A percentile compares a stretch with the other conserved stretches of the same genome.
These are phyloP conservation scores for Ramaria rubella DNA, from an alignment of 768 basidiomycete species.

Conservation along the genomic window DNA sequence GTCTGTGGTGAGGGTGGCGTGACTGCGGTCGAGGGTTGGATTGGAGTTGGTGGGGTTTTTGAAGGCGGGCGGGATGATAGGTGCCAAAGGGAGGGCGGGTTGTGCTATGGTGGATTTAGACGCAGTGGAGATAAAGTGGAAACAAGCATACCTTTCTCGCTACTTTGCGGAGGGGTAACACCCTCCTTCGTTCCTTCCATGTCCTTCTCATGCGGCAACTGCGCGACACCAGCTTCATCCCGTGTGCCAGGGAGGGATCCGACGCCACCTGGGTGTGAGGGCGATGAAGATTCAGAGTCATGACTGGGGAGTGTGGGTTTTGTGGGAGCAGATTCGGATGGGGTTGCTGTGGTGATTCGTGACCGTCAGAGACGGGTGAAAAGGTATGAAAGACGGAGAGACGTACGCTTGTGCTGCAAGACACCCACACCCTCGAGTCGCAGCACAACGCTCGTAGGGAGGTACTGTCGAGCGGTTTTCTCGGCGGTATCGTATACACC, in stretches of 20 bases:
- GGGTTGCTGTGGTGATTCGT: too few species aligned
- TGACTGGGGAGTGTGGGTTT: not conserved
- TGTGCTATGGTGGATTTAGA: not conserved
- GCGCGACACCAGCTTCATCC: constrained; percentile 41
- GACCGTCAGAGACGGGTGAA: too few species aligned
- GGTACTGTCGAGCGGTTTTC: constrained; percentile 4
- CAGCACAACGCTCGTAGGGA: not conserved
- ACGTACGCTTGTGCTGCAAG: not conserved
- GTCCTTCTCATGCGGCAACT: constrained; percentile 41
- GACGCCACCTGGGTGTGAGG: not conserved
- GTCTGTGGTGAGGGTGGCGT: too few species aligned
- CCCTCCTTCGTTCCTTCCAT: not conserved
- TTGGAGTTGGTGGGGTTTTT: not conserved
- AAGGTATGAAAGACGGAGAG: not conserved
- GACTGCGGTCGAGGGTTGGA: not conserved
- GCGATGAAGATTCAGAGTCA: not conserved
- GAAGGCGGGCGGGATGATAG: not conserved
- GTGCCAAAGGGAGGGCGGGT: not conserved
- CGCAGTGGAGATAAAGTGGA: not conserved
- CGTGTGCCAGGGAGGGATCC: constrained; percentile 41
- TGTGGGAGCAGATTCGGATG: too few species aligned
- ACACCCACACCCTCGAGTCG: constrained; percentile 4
- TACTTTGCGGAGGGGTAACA: too few species aligned
- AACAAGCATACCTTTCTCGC: not conserved
- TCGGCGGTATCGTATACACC: not conserved